A percentile compares a stretch with the other conserved stretches of the same genome.
Conservation (phyloP, 2,329 filamentous ascomycete species). For the Zarea fungicola region DNA sequence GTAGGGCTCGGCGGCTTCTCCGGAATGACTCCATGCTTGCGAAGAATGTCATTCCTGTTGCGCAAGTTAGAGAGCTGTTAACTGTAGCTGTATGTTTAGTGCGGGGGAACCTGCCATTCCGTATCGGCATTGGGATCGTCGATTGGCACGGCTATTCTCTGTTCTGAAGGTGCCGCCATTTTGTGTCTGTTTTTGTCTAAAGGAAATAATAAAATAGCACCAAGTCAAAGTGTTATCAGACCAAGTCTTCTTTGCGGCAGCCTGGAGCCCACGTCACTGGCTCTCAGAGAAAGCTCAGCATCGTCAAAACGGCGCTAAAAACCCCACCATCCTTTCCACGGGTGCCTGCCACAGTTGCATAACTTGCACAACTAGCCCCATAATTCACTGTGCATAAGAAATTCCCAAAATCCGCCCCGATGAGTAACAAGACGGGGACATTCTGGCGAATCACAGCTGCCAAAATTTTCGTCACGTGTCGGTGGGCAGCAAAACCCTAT, state of each 20-base stretch:
- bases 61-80: neutral
- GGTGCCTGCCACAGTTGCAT: neutral
- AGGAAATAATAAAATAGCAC: neutral
- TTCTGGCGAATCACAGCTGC: conserved; percentile 17
- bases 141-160: conserved; percentile 73
- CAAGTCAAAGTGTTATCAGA: neutral
- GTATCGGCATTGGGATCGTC: conserved; percentile 96
- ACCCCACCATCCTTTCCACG: conserved; percentile 7
- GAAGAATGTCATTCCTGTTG: conserved; percentile 91
- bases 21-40: conserved; percentile 95
- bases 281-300: neutral
- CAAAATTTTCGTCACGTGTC: conserved; percentile 29
- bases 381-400: conserved; percentile 10
- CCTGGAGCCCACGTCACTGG: conserved; percentile 8
- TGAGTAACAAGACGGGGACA: conserved; percentile 6
- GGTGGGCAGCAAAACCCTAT: conserved; percentile 34
- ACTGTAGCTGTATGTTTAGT: neutral
- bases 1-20: conserved; percentile 95
- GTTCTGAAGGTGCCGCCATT: conserved; percentile 59
- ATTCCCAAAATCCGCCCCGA: conserved; percentile 13
- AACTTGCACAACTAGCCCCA: conserved; percentile 14
- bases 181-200: conserved; percentile 5
- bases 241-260: conserved; percentile 3
- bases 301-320: neutral
- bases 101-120: conserved; percentile 66